A percentile compares a stretch with the other conserved stretches of the same genome.
Evolutionary conservation across 75 land plant species (phyloP).

Genomic region (Selaginella tamariscina): DNA sequence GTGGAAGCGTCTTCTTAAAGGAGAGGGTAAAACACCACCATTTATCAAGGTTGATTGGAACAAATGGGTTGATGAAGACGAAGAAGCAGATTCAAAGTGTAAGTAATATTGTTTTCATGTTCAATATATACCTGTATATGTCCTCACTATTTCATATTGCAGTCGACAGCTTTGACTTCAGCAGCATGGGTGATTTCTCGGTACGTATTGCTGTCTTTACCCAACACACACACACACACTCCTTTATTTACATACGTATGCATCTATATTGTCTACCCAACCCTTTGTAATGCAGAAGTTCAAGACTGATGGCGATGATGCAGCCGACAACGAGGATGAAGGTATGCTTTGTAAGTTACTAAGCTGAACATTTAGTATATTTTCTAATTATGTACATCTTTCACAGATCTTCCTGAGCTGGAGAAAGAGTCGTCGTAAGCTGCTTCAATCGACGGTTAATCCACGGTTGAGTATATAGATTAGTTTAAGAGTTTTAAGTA

Average conservation of each 20-base stretch:
- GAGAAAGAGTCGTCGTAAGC: not conserved
- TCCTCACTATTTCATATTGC: not conserved
- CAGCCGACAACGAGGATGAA: conserved; percentile 39
- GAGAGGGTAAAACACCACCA: conserved; percentile 63
- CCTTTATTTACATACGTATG: not conserved
- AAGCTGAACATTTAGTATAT: not conserved
- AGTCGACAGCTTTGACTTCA: conserved; percentile 44
- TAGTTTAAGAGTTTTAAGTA: not conserved
- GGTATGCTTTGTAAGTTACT: conserved; percentile 23
- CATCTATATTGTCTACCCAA: not conserved
- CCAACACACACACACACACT: no score
- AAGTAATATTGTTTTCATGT: not conserved
- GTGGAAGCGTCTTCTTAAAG: conserved; percentile 73
- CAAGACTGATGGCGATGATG: conserved; percentile 15
- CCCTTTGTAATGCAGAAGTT: not conserved
- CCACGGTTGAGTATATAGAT: not conserved
- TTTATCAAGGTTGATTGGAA: conserved; percentile 86
- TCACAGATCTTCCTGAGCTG: conserved; percentile 15
- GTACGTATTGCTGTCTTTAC: conserved; percentile 25
- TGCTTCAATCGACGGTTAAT: no score
- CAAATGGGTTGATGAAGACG: conserved; percentile 96
- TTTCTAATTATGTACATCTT: not conserved
- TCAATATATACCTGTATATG: not conserved
- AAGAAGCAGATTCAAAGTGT: conserved; percentile 45
- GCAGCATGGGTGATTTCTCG: conserved; percentile 71